Evolutionary conservation across 495 filamentous ascomycete genomes (phyloP), one percentile per base, ranked within the genome.

Genomic region (Tuber brumale): DNA sequence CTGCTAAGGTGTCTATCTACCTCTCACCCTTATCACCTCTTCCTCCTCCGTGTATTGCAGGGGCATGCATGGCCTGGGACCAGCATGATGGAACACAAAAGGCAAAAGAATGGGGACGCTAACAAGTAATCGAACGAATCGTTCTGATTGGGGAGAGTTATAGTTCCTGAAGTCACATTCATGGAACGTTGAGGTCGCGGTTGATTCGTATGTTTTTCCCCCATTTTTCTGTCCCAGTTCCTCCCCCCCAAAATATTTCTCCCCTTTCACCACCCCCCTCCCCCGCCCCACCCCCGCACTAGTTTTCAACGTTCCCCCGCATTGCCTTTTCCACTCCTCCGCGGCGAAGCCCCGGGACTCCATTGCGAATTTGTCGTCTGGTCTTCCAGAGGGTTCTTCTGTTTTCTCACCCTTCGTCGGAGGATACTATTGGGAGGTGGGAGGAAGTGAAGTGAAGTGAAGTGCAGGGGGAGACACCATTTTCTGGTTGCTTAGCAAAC

Each of bases 181-280:
- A 46, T 83, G 81, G 81, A 81, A 81, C 51, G 81, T 83, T 42
- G 81, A 81, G 66, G 70, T 78, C 37, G 81, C 81, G 27, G 81
- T 80, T 72, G 79, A 83, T 75, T 82, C 81, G 81, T 83, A 77
- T 74, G 81, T 80, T 69, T 72, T 48, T 70, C 69, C 19, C 71
- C 71, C 69, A 70, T 76, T 77, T 69, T 35, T 66, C 74, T 79
- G 51, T 75, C 35, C 19, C 44, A n/a, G 31, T 75, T 79, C 51
- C 35, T 44, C 37, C 69, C 69, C n/a, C 10, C 16, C 43, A 14
- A 31, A 18, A 66, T 66, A 66, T 66, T 31, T n/a, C 27, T 66
- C n/a, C 41, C 9, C 43, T 44, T 39, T 39, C 37, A 39, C 37
- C 37, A 16, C 51, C 27, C 51, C 51, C 27, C 14, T 66, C 27